phyloP scores from a whole-genome alignment of 352 stramenopile genomes.

The Peronospora belbahrii region DNA sequence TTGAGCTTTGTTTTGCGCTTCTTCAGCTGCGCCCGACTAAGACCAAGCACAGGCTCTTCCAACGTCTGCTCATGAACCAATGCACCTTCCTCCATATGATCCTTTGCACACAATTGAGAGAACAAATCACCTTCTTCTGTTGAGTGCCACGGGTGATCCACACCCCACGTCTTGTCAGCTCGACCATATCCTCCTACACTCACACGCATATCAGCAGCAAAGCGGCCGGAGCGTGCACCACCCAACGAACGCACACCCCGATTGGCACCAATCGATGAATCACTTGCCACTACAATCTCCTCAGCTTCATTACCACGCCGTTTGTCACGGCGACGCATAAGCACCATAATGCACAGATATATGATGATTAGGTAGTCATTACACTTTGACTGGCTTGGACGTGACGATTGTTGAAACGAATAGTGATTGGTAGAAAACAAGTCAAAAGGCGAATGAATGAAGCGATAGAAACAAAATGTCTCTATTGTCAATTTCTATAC shows the following conservation, averaged over 20 bases:
- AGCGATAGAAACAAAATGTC: too few species aligned
- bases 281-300: slow-evolving; percentile 52
- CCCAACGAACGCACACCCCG: slow-evolving; percentile 56
- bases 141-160: slow-evolving; percentile 74
- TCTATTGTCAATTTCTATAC: too few species aligned
- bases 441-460: too few species aligned
- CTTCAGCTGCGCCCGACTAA: slow-evolving; percentile 71
- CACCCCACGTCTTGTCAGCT: slow-evolving; percentile 68
- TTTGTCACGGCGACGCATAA: slow-evolving; percentile 67
- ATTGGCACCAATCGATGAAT: slow-evolving; percentile 55
- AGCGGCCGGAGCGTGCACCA: slow-evolving; percentile 47
- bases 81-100: slow-evolving; percentile 58
- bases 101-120: slow-evolving; percentile 36
- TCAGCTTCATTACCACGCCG: slow-evolving; percentile 51
- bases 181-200: slow-evolving; percentile 65
- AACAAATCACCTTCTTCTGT: slow-evolving; percentile 45
- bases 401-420: not conserved
- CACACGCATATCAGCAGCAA: slow-evolving; percentile 74
- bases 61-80: slow-evolving; percentile 31
- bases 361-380: not conserved
- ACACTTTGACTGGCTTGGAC: slow-evolving; percentile 12
- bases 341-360: slow-evolving; percentile 61
- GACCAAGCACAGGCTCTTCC: slow-evolving; percentile 33
- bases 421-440: slow-evolving; percentile 6
- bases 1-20: slow-evolving; percentile 71